Evolutionary conservation across 805 yeast species (phyloP).

Genomic region (Lipomyces oligophaga): DNA sequence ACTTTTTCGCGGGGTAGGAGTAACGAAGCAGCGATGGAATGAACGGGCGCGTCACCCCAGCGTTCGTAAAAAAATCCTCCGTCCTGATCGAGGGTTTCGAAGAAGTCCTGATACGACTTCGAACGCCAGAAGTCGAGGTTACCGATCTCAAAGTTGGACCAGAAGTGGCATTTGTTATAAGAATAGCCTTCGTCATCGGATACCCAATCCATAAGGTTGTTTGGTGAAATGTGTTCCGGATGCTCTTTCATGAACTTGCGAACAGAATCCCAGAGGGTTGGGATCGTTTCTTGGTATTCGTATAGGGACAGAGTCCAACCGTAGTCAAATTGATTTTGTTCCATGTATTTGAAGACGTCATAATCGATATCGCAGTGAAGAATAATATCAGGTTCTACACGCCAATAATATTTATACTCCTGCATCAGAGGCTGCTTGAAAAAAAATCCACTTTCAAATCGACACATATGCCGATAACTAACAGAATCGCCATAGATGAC

Average conservation of each 20-base stretch:
- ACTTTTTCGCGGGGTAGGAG: conserved; percentile 50
- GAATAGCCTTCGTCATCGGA: conserved; percentile 63
- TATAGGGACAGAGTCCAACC: conserved; percentile 73
- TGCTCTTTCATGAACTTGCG: conserved; percentile 56
- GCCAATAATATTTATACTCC: conserved; percentile 84
- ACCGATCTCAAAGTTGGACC: conserved; percentile 74
- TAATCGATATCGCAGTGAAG: conserved; percentile 73
- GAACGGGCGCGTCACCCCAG: conserved; percentile 80
- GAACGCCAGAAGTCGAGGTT: conserved; percentile 54
- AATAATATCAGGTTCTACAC: conserved; percentile 80
- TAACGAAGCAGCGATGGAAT: conserved; percentile 58
- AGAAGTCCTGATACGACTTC: conserved; percentile 52
- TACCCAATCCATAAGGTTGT: conserved; percentile 67
- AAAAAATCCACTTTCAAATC: conserved; percentile 81
- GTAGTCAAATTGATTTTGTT: conserved; percentile 64
- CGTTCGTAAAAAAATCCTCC: conserved; percentile 73
- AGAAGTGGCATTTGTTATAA: conserved; percentile 74
- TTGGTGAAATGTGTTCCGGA: conserved; percentile 56
- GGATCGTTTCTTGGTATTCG: conserved; percentile 67
- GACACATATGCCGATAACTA: conserved; percentile 85
- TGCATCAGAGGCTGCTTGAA: conserved; percentile 64
- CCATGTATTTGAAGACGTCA: conserved; percentile 78
- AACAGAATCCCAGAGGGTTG: conserved; percentile 72
- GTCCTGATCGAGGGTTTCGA: conserved; percentile 52
- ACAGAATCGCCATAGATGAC: conserved; percentile 72